These are phyloP conservation scores for Euptelea pleiosperma DNA, from an alignment of 164 flowering plant species.

Conservation along the genomic window DNA sequence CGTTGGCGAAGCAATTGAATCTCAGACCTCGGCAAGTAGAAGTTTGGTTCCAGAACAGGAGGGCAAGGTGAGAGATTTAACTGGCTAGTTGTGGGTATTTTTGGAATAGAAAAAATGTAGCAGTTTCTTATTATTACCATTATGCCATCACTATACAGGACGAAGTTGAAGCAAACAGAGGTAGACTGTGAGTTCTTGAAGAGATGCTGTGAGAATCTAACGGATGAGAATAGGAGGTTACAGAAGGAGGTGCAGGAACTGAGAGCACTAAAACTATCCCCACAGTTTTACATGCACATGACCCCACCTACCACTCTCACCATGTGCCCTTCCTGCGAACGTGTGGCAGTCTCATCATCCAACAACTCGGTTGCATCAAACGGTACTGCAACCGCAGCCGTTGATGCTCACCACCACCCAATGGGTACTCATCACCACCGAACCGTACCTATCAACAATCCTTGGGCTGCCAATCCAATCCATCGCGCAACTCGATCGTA, in stretches of 20 bases:
- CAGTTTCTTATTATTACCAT: not conserved
- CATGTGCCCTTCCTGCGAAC: conserved; percentile 90
- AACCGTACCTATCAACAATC: conserved; percentile 24
- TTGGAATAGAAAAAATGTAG: not conserved
- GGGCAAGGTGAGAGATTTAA: conserved; percentile 61
- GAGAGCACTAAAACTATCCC: conserved; percentile 71
- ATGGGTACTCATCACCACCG: conserved; percentile 27
- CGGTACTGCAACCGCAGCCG: no score
- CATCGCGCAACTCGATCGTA: conserved; percentile 12
- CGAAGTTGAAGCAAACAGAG: conserved; percentile 85
- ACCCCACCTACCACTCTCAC: conserved; percentile 80
- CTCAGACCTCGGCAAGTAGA: conserved; percentile 78
- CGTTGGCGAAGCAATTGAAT: conserved; percentile 69
- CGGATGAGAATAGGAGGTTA: conserved; percentile 72
- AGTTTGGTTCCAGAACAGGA: conserved; percentile 86
- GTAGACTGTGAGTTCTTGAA: no score
- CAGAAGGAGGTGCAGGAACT: conserved; percentile 80
- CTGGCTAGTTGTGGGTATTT: conserved; percentile 4
- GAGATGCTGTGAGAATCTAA: conserved; percentile 75
- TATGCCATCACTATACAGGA: conserved; percentile 47
- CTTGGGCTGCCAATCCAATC: conserved; percentile 34
- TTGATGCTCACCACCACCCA: conserved; percentile 5
- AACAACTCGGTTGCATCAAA: no score
- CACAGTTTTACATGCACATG: conserved; percentile 80
- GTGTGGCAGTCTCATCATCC: conserved; percentile 54